A percentile compares a stretch with the other conserved stretches of the same genome.
phyloP scores from a whole-genome alignment of 1,139 yeast species.

The Candida mesenterica region DNA sequence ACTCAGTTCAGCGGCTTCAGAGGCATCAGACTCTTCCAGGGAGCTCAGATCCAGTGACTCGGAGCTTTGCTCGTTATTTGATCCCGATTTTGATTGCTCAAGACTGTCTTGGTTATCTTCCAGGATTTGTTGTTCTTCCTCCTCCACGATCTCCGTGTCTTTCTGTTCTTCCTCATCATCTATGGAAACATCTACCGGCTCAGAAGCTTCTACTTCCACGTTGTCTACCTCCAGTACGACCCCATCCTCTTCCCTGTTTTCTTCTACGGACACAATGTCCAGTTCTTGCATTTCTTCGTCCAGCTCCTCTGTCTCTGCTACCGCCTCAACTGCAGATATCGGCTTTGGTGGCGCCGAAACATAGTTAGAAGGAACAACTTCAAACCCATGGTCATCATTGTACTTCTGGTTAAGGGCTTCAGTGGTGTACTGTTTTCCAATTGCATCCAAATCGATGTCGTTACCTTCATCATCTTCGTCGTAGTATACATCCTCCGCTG shows the following conservation, averaged over 20 bases:
- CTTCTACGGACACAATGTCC: background rate
- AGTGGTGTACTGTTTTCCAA: slow-evolving; percentile 26
- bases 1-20: background rate
- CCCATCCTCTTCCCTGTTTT: background rate
- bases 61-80: no score
- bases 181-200: no score
- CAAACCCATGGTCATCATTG: slow-evolving; percentile 25
- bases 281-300: background rate
- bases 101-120: no score
- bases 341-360: background rate
- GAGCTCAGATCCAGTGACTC: no score
- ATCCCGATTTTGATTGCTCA: no score
- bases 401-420: slow-evolving; percentile 28
- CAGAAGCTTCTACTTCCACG: background rate
- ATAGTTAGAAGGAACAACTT: slow-evolving; percentile 5
- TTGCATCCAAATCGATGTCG: slow-evolving; percentile 30
- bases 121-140: no score
- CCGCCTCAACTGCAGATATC: background rate
- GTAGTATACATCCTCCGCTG: slow-evolving; percentile 34
- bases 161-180: no score
- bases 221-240: background rate
- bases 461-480: slow-evolving; percentile 47
- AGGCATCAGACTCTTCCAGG: no score
- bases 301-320: background rate
- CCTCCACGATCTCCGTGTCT: no score